Percentiles rank a stretch among this genome's conserved stretches.
phyloP scores from a whole-genome alignment of 2,329 filamentous ascomycete genomes.

The Decorospora gaudefroyi region DNA sequence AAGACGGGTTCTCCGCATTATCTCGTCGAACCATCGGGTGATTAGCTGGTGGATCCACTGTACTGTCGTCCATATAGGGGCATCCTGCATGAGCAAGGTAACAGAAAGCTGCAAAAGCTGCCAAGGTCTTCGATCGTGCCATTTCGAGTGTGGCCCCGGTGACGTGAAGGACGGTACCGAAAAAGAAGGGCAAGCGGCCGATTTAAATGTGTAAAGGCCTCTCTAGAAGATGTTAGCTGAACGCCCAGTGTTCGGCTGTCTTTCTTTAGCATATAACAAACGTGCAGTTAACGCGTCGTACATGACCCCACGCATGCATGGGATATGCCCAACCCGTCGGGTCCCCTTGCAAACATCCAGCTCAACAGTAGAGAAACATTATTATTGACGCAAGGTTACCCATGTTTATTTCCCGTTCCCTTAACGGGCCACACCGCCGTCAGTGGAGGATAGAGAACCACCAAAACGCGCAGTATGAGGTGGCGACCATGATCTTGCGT shows the following conservation, averaged over 20 bases:
- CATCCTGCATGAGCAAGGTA: slow-evolving; percentile 36
- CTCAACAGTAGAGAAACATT: not conserved
- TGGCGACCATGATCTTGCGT: not conserved
- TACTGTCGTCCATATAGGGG: slow-evolving; percentile 45
- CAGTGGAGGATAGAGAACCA: not conserved
- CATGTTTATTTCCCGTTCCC: slow-evolving; percentile 6
- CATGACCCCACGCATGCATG: too few species aligned
- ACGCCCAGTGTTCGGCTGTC: too few species aligned
- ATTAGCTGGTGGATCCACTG: slow-evolving; percentile 33
- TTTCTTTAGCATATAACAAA: slow-evolving; percentile 5
- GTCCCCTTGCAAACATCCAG: not conserved
- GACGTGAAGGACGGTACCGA: not conserved
- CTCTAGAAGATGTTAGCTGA: too few species aligned
- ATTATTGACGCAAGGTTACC: slow-evolving; percentile 6
- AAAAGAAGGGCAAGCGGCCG: slow-evolving; percentile 1
- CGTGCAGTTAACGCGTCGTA: too few species aligned
- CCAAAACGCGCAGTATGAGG: not conserved
- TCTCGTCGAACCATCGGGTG: slow-evolving; percentile 40
- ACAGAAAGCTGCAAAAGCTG: slow-evolving; percentile 31
- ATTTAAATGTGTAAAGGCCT: not conserved
- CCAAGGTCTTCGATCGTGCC: slow-evolving; percentile 29
- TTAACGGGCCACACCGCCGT: not conserved
- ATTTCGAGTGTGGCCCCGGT: slow-evolving; percentile 22
- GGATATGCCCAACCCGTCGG: too few species aligned
- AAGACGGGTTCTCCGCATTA: slow-evolving; percentile 11